These are phyloP conservation scores for Solanum appendiculatum DNA, from an alignment of 257 asterid genomes.

Conservation along the genomic window DNA sequence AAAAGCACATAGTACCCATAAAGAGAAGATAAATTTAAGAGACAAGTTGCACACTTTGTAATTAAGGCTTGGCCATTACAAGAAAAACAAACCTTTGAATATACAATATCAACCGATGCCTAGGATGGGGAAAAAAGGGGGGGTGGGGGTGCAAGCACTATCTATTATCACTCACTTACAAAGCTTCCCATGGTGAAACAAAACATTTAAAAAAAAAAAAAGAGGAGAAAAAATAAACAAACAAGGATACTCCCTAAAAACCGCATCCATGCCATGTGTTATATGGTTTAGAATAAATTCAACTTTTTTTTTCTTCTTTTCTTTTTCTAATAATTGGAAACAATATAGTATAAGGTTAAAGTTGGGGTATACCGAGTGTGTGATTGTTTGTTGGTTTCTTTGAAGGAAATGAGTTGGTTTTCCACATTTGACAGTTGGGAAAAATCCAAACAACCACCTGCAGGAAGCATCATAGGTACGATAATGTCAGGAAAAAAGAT, in stretches of 20 bases:
- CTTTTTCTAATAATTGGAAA: slow-evolving; percentile 12
- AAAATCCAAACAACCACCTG: slow-evolving; percentile 43
- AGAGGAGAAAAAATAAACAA: not conserved
- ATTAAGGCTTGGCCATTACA: slow-evolving; percentile 12
- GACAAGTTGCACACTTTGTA: slow-evolving; percentile 7
- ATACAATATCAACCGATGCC: not conserved
- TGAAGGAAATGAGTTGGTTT: slow-evolving; percentile 28
- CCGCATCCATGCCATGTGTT: slow-evolving; percentile 65
- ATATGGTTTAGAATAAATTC: slow-evolving; percentile 24
- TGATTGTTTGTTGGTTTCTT: slow-evolving; percentile 16
- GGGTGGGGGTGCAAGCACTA: slow-evolving; percentile 14
- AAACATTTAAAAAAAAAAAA: not conserved
- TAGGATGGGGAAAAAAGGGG: slow-evolving; percentile 11
- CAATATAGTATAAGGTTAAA: slow-evolving; percentile 39
- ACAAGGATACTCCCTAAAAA: slow-evolving; percentile 19
- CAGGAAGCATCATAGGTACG: slow-evolving; percentile 6
- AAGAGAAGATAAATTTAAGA: not conserved
- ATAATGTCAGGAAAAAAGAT: slow-evolving; percentile 11
- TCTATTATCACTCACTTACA: slow-evolving; percentile 10
- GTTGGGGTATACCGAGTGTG: slow-evolving; percentile 23
- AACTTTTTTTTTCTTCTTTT: not conserved
- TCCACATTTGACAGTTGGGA: slow-evolving; percentile 37
- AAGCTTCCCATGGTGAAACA: slow-evolving; percentile 5
- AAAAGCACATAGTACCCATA: not conserved
- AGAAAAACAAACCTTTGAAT: not conserved